Base-by-base conservation (phyloP, 345 rosid genomes). In the Zanthoxylum bungeanum region DNA sequence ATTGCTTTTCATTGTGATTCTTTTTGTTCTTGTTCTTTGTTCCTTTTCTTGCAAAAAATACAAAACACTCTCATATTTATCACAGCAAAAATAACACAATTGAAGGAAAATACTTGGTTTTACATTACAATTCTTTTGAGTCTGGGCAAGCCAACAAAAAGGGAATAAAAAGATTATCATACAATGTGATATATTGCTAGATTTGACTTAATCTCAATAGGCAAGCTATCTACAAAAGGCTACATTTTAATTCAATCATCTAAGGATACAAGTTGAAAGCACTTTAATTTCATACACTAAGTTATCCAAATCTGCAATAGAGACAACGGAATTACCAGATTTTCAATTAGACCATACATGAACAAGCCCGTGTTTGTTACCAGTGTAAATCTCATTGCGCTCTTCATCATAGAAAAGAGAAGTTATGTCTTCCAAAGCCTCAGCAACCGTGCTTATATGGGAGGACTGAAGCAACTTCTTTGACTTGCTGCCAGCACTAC, bases 401-500 rank as follows among this genome's bases (percentile, higher is more conserved):
- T 94, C 98, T 80, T 93, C 97, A 0, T 92, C 97, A 1, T 92
- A 94, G 84, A 88, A 94, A 21, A 94, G 92, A 1, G 95, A 90
- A 0, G 97, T 94, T 73, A 94, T 92, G 76, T 92, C 98, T 84
- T 94, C 95, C 70, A 88, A 80, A 21, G 96, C 94, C 80, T 91
- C 93, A 33, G 86, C 81, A 25, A 84, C 96, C 0, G 86, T 88
- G 72, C 86, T 88, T 55, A 78, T 83, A 60, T 56, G 79, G 66
- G 77, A 27, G 33, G 68, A 63, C 5, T 58, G 60, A 70, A 68
- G 75, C 66, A 28, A 79, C 69, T 58, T 73, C 51, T 39, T 85
- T 24, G 88, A 59, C 69, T 73, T 80, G 28, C 73, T 80, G 28
- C 73, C 55, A n/a, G 62, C 56, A 64, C 87, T 78, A 44, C 87